Evolutionary conservation across 2,329 filamentous ascomycete genomes (phyloP), one percentile per base, ranked within the genome.

Genomic region (Diaporthe ilicicola): DNA sequence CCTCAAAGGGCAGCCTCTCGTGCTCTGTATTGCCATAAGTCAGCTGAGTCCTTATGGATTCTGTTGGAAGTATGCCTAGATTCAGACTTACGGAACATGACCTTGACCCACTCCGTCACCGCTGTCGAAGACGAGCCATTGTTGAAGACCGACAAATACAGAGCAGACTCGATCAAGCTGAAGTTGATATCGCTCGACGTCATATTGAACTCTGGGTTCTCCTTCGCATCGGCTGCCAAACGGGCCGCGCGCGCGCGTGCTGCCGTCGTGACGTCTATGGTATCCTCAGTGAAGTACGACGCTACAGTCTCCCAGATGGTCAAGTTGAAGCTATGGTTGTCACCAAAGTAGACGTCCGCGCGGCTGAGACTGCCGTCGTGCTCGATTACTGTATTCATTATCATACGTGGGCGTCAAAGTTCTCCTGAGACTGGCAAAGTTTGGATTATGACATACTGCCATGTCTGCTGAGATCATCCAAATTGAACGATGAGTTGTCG

Each of bases 291-390:
- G 42, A 78, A 76, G 22, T 74, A 70, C 29, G 69, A 48, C 0
- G 73, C 69, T 6, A 77, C 74, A 0, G 74, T 73, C 15, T 67
- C 74, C 75, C 75, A 81, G 27, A 78, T 76, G 12, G 74, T 73
- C 6, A 72, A 53, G 54, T 77, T 69, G 68, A 81, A 81, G 39
- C 75, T 75, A 65, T 77, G 74, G 72, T 79, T 79, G 69, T 80
- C 75, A 39, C 78, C 79, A 24, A 76, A 76, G 67, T 73, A 72
- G 46, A 75, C 32, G 67, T 81, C 79, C 55, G 75, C 74, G 48
- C 79, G 75, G 71, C 74, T 77, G 1, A 81, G 72, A 44, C 76
- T 78, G 48, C 78, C 78, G 67, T 81, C 79, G 70, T 80, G 78
- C 62, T 81, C 79, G 67, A 81, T 79, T n/a, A 79, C 77, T 79